Evolutionary conservation across 169 alveolate species (phyloP).

Genomic region (Plasmodium yoelii): DNA sequence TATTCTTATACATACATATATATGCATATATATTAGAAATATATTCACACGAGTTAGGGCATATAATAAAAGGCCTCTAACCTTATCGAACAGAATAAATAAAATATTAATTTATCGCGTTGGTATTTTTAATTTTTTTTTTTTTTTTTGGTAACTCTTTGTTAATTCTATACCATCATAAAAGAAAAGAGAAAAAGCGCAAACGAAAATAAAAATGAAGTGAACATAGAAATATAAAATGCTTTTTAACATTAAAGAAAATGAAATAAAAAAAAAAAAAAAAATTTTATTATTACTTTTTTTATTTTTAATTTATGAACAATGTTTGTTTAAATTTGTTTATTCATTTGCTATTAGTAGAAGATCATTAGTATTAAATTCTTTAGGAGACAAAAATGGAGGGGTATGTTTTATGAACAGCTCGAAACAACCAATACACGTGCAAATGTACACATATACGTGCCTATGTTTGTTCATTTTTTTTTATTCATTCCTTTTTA

Average conservation of each 20-base stretch:
- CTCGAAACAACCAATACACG: too few species aligned
- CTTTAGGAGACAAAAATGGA: constrained; percentile 1
- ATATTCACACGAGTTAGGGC: too few species aligned
- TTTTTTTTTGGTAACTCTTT: neutral
- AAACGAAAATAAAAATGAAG: constrained; percentile 2
- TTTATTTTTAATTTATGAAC: constrained; percentile 4
- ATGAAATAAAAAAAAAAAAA: constrained; percentile 22
- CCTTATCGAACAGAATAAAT: too few species aligned
- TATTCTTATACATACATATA: too few species aligned
- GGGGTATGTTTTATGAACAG: neutral
- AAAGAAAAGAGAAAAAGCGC: neutral
- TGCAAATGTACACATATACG: neutral
- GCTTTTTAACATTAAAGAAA: constrained; percentile 11
- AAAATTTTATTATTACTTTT: neutral
- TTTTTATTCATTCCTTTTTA: too few species aligned
- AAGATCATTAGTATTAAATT: constrained; percentile 11
- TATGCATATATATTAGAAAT: too few species aligned
- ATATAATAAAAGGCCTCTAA: too few species aligned
- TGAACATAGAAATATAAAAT: constrained; percentile 8
- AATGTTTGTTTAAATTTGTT: constrained; percentile 7
- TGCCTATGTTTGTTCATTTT: neutral
- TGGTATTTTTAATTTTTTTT: neutral
- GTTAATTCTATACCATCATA: neutral
- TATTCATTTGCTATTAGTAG: constrained; percentile 15
- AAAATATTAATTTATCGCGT: too few species aligned